Conservation (phyloP, 179 eudicot species). For the Actinidia chinensis region DNA sequence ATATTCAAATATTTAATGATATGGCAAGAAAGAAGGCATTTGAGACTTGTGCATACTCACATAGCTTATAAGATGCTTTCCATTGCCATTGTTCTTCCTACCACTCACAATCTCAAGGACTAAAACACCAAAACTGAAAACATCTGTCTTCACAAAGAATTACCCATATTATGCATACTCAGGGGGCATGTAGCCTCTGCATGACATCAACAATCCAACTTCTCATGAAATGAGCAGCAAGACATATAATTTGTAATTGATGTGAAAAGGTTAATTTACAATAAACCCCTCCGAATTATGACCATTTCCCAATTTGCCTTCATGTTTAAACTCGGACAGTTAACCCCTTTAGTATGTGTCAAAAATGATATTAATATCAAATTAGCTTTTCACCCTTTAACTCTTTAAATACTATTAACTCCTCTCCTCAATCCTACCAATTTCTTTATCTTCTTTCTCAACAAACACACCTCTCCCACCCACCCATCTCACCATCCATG, state of each 20-base stretch:
- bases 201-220: background rate
- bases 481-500: too few relatives aligned
- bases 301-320: too few relatives aligned
- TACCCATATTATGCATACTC: background rate
- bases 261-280: background rate
- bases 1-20: background rate
- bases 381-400: too few relatives aligned
- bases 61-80: constrained; percentile 3
- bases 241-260: background rate
- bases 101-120: constrained; percentile 11
- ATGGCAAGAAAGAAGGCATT: background rate
- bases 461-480: too few relatives aligned
- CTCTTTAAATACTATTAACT: too few relatives aligned
- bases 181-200: constrained; percentile 10
- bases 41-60: background rate
- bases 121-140: constrained; percentile 9
- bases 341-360: too few relatives aligned
- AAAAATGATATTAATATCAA: too few relatives aligned
- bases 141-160: constrained; percentile 8
- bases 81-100: background rate
- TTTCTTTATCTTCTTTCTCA: too few relatives aligned
- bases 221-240: too few relatives aligned
- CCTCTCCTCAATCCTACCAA: too few relatives aligned
- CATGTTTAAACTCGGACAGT: too few relatives aligned
- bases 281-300: background rate